These are phyloP conservation scores for Fusarium pseudonygamai DNA, from an alignment of 2,329 filamentous ascomycete genomes.

Conservation along the genomic window DNA sequence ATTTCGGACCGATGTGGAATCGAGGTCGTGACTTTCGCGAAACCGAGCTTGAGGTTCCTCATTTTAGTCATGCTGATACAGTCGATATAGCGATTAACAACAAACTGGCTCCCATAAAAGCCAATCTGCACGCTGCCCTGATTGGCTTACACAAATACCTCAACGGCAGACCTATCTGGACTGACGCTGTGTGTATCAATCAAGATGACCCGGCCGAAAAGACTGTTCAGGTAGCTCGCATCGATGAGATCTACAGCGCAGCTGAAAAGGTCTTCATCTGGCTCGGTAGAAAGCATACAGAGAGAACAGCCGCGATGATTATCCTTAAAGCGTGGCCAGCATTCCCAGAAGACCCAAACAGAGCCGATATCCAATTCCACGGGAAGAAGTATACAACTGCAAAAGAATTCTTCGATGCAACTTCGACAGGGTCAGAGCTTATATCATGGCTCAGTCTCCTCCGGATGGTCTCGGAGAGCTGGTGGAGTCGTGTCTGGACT, in stretches of 20 bases:
- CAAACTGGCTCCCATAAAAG: neutral
- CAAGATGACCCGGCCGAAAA: constrained; percentile 5
- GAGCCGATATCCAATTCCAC: neutral
- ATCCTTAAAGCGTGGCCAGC: constrained; percentile 4
- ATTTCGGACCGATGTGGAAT: constrained; percentile 19
- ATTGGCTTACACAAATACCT: neutral
- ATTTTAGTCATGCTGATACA: constrained; percentile 1
- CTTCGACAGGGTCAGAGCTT: constrained; percentile 1
- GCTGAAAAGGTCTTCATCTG: constrained; percentile 12
- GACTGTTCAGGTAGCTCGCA: neutral
- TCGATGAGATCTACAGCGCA: constrained; percentile 15
- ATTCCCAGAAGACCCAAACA: constrained; percentile 4
- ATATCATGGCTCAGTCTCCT: constrained; percentile 7
- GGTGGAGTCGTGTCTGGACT: constrained; percentile 26
- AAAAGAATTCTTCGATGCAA: constrained; percentile 12
- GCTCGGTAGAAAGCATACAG: neutral
- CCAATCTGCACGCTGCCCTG: constrained; percentile 11
- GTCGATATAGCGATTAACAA: neutral
- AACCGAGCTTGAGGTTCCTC: constrained; percentile 13
- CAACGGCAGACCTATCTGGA: constrained; percentile 3
- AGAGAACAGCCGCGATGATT: neutral
- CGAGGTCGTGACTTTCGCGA: constrained; percentile 10
- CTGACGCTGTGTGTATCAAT: constrained; percentile 14
- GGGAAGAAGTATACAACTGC: constrained; percentile 14
- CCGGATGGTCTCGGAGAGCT: constrained; percentile 3